These are phyloP conservation scores for Scheffersomyces spartinae DNA, from an alignment of 805 yeast genomes.

Conservation along the genomic window DNA sequence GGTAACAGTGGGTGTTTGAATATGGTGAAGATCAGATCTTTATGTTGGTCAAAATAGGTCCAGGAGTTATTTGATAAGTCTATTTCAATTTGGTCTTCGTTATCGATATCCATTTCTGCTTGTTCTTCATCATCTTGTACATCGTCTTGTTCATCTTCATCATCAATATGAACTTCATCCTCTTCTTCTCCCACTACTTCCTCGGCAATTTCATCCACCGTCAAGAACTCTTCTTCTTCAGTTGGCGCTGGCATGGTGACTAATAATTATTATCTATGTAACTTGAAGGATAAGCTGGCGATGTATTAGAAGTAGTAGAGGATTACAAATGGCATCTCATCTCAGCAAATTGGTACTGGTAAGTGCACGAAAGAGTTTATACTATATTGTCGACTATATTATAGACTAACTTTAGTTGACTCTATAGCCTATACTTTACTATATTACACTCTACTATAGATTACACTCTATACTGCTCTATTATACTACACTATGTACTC, in stretches of 20 bases:
- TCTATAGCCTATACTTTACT: too few relatives aligned
- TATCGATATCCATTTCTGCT: constrained; percentile 25
- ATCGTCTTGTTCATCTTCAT: constrained; percentile 14
- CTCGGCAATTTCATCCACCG: constrained; percentile 21
- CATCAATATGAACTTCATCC: constrained; percentile 27
- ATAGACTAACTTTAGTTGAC: too few relatives aligned
- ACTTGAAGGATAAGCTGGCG: too few relatives aligned
- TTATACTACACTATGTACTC: too few relatives aligned
- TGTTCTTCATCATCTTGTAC: constrained; percentile 10
- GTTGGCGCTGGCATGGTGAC: constrained; percentile 16
- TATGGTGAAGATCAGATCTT: constrained; percentile 78
- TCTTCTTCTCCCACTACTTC: constrained; percentile 18
- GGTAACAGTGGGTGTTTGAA: constrained; percentile 79
- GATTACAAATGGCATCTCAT: too few relatives aligned
- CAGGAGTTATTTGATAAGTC: constrained; percentile 86
- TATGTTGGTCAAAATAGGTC: constrained; percentile 81
- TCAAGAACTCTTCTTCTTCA: constrained; percentile 19
- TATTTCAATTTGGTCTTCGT: constrained; percentile 52
- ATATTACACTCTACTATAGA: too few relatives aligned
- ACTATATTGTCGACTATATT: too few relatives aligned
- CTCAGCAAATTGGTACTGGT: too few relatives aligned
- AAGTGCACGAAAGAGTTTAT: too few relatives aligned
- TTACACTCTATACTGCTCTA: too few relatives aligned
- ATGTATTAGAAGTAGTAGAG: too few relatives aligned
- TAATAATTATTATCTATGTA: too few relatives aligned